These are phyloP conservation scores for Cladobotryum mycophilum DNA, from an alignment of 2,329 filamentous ascomycete genomes.

Conservation along the genomic window DNA sequence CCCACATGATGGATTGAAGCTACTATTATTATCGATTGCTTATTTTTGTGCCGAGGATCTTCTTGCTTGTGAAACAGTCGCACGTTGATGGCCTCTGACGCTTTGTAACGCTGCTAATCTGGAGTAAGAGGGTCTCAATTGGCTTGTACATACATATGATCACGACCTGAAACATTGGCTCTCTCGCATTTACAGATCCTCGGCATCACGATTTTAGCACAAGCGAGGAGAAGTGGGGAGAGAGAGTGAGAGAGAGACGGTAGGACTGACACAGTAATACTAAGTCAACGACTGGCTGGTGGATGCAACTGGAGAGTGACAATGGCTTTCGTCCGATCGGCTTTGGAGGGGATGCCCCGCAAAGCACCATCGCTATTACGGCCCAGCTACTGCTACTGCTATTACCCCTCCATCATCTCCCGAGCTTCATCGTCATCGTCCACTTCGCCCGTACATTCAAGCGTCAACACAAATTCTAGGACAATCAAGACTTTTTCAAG, in stretches of 20 bases:
- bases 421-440: conserved; percentile 3
- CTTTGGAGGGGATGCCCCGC: conserved; percentile 23
- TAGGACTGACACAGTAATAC: not conserved
- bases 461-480: conserved; percentile 2
- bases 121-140: not conserved
- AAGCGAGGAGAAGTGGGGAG: conserved; percentile 1
- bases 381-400: conserved; percentile 3
- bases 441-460: not conserved
- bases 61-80: too few species aligned
- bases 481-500: conserved; percentile 15
- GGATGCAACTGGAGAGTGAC: too few species aligned
- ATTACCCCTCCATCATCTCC: conserved; percentile 23
- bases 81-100: too few species aligned
- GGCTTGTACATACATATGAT: not conserved
- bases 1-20: too few species aligned
- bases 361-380: conserved; percentile 14
- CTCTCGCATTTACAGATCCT: not conserved
- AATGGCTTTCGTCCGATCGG: conserved; percentile 21
- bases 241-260: conserved; percentile 2
- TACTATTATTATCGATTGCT: too few species aligned
- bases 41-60: too few species aligned
- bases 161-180: not conserved
- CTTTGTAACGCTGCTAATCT: too few species aligned
- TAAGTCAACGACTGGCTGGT: too few species aligned
- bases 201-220: conserved; percentile 1